Conservation (phyloP, 805 yeast species). For the Zygosaccharomyces pseudorouxii region DNA sequence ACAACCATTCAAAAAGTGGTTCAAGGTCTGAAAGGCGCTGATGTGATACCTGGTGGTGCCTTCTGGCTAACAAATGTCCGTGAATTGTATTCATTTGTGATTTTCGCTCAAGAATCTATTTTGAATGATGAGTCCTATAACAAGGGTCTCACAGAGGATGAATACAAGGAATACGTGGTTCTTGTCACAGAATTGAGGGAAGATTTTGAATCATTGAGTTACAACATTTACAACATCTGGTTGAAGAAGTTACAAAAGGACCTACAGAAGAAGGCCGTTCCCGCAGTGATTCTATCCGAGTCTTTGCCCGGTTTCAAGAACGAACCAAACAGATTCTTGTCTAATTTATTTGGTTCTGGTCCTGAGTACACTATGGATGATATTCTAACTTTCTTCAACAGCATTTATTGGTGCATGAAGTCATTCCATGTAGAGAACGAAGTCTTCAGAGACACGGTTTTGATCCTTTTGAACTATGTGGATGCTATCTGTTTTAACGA, state of each 20-base stretch:
- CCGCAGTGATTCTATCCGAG: conserved; percentile 94
- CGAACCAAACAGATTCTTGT: conserved; percentile 71
- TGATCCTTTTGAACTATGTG: conserved; percentile 77
- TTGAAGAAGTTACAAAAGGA: conserved; percentile 90
- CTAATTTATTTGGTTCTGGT: conserved; percentile 71
- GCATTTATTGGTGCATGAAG: conserved; percentile 89
- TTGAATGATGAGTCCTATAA: conserved; percentile 74
- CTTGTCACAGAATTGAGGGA: conserved; percentile 88
- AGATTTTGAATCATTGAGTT: conserved; percentile 88
- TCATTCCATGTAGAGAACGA: conserved; percentile 81
- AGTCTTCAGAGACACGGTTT: conserved; percentile 77
- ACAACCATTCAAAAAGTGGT: conserved; percentile 83
- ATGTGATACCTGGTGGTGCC: conserved; percentile 85
- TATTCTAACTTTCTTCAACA: conserved; percentile 80
- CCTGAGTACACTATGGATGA: conserved; percentile 90
- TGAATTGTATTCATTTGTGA: conserved; percentile 89
- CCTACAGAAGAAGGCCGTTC: conserved; percentile 82
- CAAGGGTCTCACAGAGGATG: conserved; percentile 82
- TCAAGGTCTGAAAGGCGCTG: conserved; percentile 74
- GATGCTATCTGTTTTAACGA: conserved; percentile 95
- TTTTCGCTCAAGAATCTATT: conserved; percentile 90
- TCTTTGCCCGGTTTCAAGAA: conserved; percentile 93
- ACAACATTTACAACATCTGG: conserved; percentile 95
- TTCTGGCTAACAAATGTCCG: conserved; percentile 97
- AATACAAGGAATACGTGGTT: conserved; percentile 82